These are phyloP conservation scores for Russula sp. DNA, from an alignment of 768 basidiomycete genomes.

Conservation along the genomic window DNA sequence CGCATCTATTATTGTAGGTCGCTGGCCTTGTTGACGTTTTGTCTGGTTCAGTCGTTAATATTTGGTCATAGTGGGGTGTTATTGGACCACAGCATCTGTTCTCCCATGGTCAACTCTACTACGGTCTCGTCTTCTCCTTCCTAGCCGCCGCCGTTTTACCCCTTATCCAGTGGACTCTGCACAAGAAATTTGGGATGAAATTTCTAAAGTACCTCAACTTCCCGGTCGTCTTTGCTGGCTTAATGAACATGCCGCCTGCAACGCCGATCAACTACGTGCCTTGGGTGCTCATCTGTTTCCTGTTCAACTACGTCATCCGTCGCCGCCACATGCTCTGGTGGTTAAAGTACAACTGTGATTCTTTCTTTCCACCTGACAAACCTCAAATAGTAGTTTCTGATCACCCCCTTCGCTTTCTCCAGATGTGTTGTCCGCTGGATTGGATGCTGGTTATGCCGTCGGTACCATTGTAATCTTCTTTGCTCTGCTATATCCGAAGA, in stretches of 20 bases:
- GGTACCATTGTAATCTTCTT: constrained; percentile 9
- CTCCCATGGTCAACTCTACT: constrained; percentile 4
- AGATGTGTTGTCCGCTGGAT: constrained; percentile 36
- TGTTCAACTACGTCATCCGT: constrained; percentile 37
- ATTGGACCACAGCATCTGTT: no score
- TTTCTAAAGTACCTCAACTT: constrained; percentile 56
- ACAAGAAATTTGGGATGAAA: no score
- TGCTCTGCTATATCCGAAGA: no score
- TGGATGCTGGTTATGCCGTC: constrained; percentile 28
- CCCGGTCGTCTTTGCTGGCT: constrained; percentile 40
- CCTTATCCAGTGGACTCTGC: no score
- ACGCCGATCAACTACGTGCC: constrained; percentile 38
- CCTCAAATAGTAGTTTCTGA: no score
- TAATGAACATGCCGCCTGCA: constrained; percentile 39
- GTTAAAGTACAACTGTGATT: constrained; percentile 34
- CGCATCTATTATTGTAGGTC: constrained; percentile 63
- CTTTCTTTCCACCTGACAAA: constrained; percentile 17
- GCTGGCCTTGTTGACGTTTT: background rate
- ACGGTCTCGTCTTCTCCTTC: constrained; percentile 64
- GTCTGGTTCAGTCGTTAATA: background rate
- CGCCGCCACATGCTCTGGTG: constrained; percentile 36
- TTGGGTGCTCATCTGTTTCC: constrained; percentile 34
- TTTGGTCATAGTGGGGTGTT: constrained; percentile 42
- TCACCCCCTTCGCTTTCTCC: background rate
- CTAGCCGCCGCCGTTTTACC: constrained; percentile 67